Evolutionary conservation across 345 rosid species (phyloP).

Genomic region (Eucalyptus melliodora): DNA sequence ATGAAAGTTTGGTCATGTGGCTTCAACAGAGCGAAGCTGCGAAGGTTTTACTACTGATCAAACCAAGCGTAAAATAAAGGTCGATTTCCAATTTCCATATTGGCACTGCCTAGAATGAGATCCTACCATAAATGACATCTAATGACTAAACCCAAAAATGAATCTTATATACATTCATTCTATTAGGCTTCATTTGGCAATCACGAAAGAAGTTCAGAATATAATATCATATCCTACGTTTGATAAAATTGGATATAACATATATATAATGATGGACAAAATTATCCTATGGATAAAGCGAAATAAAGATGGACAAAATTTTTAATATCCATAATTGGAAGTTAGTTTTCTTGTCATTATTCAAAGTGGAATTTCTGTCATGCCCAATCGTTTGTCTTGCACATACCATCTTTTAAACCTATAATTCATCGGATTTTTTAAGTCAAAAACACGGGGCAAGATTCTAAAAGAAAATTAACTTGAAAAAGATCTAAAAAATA

Average conservation of each 20-base stretch:
- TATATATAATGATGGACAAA: too few species aligned
- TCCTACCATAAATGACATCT: too few species aligned
- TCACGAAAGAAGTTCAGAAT: rapidly evolving
- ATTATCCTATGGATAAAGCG: rapidly evolving
- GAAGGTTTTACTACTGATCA: rapidly evolving
- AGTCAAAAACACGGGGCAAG: not conserved
- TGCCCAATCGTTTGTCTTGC: not conserved
- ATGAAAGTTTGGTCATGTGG: not conserved
- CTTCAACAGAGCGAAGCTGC: rapidly evolving
- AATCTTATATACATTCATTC: too few species aligned
- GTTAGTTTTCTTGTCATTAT: not conserved
- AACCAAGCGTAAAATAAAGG: too few species aligned
- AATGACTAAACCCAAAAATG: too few species aligned
- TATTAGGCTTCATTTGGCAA: rapidly evolving
- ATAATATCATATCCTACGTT: rapidly evolving
- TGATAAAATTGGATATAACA: too few species aligned
- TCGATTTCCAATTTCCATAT: too few species aligned
- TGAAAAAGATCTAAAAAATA: too few species aligned
- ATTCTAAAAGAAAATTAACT: too few species aligned
- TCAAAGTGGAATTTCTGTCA: not conserved
- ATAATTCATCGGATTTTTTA: not conserved
- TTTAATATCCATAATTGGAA: rapidly evolving
- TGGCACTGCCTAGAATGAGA: too few species aligned
- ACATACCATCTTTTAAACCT: not conserved
- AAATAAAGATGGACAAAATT: rapidly evolving